Evolutionary conservation across 495 filamentous ascomycete genomes (phyloP), one percentile per base, ranked within the genome.

Genomic region (Penicillium diatomitis): DNA sequence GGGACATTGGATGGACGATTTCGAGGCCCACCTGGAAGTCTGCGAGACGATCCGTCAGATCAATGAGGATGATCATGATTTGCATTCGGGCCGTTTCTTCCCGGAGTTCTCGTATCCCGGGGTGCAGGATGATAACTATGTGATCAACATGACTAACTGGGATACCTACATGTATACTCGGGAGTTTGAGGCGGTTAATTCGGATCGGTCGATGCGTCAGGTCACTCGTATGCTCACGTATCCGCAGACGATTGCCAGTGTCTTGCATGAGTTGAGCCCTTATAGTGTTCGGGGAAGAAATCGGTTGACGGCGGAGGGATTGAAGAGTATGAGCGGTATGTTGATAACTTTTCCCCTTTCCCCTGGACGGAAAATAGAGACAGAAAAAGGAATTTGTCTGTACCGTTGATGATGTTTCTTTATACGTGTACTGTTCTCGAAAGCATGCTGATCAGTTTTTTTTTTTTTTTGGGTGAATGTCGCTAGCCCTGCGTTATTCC

Each of bases 81-180:
- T 99, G 48, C 79, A 84, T 27, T 90, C 86, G 31, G 91, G 91
- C 11, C 81, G 92, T 8, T 86, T 86, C 67, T 97, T 97, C 67
- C 86, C 85, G 29, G 94, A 99, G 64, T 96, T 96, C 65, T 77
- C 88, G 44, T 96, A 95, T 61, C 88, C 92, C 0, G 86, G 80
- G 4, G 76, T 80, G 31, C 91, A 96, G 68, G 83, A 94, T 65
- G 90, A 96, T 48, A 90, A 95, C 61, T 86, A 86, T 44, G 71
- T 91, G 54, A 78, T 95, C 45, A 99, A 99, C 71, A 90, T 97
- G 85, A 95, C 86, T 32, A 97, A 92, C 65, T 99, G 92, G 92
- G 92, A 99, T 61, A 96, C 92, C 0, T 87, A 88, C 50, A 68
- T 97, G 41, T 99, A 95, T 61, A 87, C 89, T 2, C 76, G 94